These are phyloP conservation scores for Polytrichum formosum DNA, from an alignment of 225 moss, liverwort and hornwort genomes.

Conservation along the genomic window DNA sequence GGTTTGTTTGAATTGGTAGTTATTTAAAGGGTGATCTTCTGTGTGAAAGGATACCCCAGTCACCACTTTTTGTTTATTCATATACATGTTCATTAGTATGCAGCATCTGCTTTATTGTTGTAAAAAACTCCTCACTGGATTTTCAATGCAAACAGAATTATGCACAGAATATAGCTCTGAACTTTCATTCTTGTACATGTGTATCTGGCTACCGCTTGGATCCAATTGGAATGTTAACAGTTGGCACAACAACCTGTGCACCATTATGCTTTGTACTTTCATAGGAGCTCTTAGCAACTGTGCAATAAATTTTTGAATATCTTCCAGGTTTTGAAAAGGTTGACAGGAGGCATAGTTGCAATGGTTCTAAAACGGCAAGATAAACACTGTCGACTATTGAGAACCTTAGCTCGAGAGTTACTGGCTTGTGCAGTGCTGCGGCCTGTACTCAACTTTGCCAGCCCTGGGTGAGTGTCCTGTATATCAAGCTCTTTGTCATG, in stretches of 20 bases:
- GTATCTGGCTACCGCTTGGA: no score
- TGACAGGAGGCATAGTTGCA: constrained; percentile 57
- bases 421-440: constrained; percentile 64
- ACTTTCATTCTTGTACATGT: no score
- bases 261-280: no score
- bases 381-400: constrained; percentile 48
- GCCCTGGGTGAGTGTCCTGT: constrained; percentile 39
- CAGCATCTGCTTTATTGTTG: no score
- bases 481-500: not conserved
- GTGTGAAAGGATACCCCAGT: not conserved
- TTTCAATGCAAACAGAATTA: no score
- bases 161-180: no score
- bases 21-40: not conserved
- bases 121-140: no score
- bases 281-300: no score
- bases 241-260: no score
- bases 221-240: no score
- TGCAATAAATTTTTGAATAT: constrained; percentile 9
- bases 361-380: constrained; percentile 62
- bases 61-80: not conserved
- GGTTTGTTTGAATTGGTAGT: not conserved
- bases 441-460: constrained; percentile 62
- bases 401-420: constrained; percentile 58
- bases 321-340: constrained; percentile 52
- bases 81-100: not conserved